Evolutionary conservation across 2,329 filamentous ascomycete species (phyloP).

Genomic region (Microcyclospora pomicola): DNA sequence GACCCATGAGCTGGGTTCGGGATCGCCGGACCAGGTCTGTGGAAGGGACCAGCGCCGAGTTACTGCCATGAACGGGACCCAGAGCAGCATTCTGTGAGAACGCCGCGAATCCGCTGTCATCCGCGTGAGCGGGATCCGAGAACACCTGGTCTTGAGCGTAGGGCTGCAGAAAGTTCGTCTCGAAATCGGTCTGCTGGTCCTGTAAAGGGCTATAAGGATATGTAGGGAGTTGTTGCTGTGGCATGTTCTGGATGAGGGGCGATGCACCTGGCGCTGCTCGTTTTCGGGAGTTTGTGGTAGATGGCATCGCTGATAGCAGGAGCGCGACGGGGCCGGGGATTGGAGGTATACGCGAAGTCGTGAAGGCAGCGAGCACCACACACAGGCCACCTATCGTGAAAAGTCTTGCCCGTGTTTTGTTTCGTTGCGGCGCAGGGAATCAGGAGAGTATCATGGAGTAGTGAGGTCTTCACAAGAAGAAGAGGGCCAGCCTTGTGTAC

Average conservation of each 20-base stretch:
- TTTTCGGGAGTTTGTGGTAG: constrained; percentile 37
- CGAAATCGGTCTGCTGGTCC: constrained; percentile 26
- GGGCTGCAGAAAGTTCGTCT: constrained; percentile 16
- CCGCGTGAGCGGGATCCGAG: constrained; percentile 25
- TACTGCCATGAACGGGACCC: constrained; percentile 10
- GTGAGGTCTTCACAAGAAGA: too few relatives aligned
- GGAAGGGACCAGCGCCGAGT: constrained; percentile 13
- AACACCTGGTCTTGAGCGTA: constrained; percentile 19
- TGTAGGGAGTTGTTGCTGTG: constrained; percentile 20
- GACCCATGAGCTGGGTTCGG: constrained; percentile 33
- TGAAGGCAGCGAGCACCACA: too few relatives aligned
- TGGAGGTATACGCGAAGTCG: too few relatives aligned
- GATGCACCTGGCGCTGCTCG: constrained; percentile 58
- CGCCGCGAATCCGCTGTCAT: constrained; percentile 20
- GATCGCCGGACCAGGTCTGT: constrained; percentile 34
- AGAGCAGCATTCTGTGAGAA: constrained; percentile 15
- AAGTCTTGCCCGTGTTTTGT: too few relatives aligned
- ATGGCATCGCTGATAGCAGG: constrained; percentile 7
- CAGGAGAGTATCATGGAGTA: too few relatives aligned
- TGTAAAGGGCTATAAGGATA: constrained; percentile 32
- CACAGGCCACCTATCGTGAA: too few relatives aligned
- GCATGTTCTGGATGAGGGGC: constrained; percentile 43
- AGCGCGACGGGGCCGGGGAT: constrained; percentile 2
- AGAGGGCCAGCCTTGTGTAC: too few relatives aligned
- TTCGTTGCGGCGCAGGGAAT: too few relatives aligned